Conservation (phyloP, 2,329 filamentous ascomycete genomes). For the Arthrobotrys sphaeroides region DNA sequence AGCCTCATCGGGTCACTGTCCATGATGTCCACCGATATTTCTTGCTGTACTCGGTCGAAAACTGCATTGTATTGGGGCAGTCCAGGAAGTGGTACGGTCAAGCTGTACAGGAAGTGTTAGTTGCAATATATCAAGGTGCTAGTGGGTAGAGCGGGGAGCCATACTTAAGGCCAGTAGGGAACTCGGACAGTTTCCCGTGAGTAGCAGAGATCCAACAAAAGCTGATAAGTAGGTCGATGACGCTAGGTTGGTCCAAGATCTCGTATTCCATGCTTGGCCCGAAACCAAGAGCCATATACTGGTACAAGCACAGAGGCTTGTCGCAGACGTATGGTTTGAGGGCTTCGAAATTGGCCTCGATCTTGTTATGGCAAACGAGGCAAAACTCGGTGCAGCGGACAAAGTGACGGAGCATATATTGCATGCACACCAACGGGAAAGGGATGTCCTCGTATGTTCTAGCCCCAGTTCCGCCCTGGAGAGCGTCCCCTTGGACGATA, state of each 20-base stretch:
- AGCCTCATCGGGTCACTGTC: slow-evolving; percentile 59
- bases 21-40: not conserved
- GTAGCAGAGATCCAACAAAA: slow-evolving; percentile 76
- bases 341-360: slow-evolving; percentile 72
- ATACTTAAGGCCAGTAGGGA: slow-evolving; percentile 69
- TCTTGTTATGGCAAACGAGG: slow-evolving; percentile 79
- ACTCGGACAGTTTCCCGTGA: slow-evolving; percentile 64
- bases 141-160: slow-evolving; percentile 54
- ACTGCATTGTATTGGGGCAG: not conserved
- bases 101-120: slow-evolving; percentile 9
- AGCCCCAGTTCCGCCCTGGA: not conserved
- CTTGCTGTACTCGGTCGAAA: slow-evolving; percentile 25
- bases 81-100: slow-evolving; percentile 36
- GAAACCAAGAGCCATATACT: slow-evolving; percentile 86
- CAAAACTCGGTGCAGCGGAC: slow-evolving; percentile 86
- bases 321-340: slow-evolving; percentile 83
- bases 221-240: slow-evolving; percentile 84
- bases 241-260: slow-evolving; percentile 78
- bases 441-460: slow-evolving; percentile 62
- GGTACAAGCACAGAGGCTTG: slow-evolving; percentile 79
- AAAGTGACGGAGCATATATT: slow-evolving; percentile 77
- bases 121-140: not conserved
- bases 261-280: slow-evolving; percentile 87
- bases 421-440: slow-evolving; percentile 66
- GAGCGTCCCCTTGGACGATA: slow-evolving; percentile 13